These are phyloP conservation scores for Sporisorium exsertum DNA, from an alignment of 1,284 basidiomycete species.

Conservation along the genomic window DNA sequence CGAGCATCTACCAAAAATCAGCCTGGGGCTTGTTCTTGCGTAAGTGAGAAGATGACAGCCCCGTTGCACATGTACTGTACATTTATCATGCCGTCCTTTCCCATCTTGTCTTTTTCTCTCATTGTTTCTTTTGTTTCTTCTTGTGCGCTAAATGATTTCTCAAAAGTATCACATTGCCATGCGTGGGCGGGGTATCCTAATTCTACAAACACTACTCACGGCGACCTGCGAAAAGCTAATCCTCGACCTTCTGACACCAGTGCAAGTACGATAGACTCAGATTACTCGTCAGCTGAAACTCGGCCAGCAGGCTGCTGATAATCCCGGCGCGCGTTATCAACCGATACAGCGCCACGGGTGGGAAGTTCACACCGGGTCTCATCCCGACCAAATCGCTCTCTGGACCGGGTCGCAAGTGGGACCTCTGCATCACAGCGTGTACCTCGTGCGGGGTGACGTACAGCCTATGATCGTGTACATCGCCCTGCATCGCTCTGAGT, in stretches of 20 bases:
- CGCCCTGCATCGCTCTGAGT: constrained; percentile 40
- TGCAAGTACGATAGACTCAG: constrained; percentile 36
- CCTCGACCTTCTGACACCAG: constrained; percentile 24
- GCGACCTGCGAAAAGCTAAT: too few relatives aligned
- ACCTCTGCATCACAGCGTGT: constrained; percentile 7
- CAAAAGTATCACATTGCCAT: not conserved
- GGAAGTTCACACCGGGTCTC: constrained; percentile 22
- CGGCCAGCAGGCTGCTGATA: constrained; percentile 16
- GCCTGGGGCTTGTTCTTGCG: not conserved
- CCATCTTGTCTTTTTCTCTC: not conserved
- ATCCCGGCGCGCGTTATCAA: constrained; percentile 33
- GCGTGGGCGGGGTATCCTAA: not conserved
- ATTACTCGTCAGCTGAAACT: constrained; percentile 20
- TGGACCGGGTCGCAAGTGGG: constrained; percentile 21
- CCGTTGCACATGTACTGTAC: not conserved
- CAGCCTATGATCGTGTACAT: constrained; percentile 51
- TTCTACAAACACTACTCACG: not conserved
- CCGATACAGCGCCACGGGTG: constrained; percentile 18
- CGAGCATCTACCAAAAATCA: not conserved
- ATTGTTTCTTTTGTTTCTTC: not conserved
- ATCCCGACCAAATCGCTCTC: constrained; percentile 25
- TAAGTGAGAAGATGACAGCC: not conserved
- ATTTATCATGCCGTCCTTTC: not conserved
- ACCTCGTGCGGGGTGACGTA: constrained; percentile 40
- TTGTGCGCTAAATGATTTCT: not conserved